Conservation (phyloP, 176 grass and related monocot species). For the Tillandsia fasciculata region DNA sequence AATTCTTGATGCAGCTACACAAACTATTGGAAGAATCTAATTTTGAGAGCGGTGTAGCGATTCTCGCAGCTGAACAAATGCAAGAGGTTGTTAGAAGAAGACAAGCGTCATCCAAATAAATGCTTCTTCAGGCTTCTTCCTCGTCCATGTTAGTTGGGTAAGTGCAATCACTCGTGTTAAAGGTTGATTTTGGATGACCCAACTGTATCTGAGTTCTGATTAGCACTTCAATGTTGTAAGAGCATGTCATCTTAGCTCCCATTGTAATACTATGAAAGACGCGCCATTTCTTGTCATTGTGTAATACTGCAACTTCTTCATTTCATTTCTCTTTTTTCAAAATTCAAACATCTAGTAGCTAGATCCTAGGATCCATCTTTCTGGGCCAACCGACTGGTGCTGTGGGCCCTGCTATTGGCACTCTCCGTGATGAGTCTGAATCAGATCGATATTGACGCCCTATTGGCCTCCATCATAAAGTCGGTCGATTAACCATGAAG, state of each 20-base stretch:
- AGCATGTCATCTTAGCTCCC: no score
- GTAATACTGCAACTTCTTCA: no score
- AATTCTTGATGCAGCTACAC: conserved; percentile 34
- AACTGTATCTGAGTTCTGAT: neutral
- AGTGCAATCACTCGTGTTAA: neutral
- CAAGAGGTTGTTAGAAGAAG: conserved; percentile 20
- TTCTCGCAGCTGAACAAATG: conserved; percentile 45
- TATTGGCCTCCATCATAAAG: neutral
- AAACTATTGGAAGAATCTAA: conserved; percentile 43
- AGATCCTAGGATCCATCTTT: no score
- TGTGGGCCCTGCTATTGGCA: neutral
- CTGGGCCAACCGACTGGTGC: no score
- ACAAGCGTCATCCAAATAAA: neutral
- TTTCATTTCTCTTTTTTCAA: no score
- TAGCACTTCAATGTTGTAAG: no score
- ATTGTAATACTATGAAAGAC: no score
- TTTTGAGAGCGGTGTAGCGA: conserved; percentile 38
- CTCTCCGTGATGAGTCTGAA: neutral
- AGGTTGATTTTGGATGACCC: neutral
- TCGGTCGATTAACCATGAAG: neutral
- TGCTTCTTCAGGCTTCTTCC: neutral
- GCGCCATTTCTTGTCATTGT: no score
- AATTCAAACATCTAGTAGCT: no score
- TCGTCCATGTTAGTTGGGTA: neutral
- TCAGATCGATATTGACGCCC: neutral